phyloP scores from a whole-genome alignment of 2,329 filamentous ascomycete species.

The Hymenotorrendiella dingleyae region DNA sequence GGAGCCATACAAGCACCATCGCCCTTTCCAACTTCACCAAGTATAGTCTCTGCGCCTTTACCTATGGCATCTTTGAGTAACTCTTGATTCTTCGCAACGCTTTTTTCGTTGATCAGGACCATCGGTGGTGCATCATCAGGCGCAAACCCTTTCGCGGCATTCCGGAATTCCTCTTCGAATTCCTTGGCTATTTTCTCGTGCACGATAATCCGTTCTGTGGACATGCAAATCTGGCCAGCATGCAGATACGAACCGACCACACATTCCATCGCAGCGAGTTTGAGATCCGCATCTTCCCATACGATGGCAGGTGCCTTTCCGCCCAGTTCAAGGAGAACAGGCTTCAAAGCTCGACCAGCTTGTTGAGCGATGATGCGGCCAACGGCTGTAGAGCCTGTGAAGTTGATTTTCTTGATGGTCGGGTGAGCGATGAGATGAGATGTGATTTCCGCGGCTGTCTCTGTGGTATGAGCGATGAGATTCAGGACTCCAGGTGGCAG shows the following conservation, averaged over 20 bases:
- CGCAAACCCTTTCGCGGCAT: slow-evolving; percentile 37
- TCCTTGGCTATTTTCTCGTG: slow-evolving; percentile 41
- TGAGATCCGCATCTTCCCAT: slow-evolving; percentile 71
- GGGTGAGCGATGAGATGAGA: slow-evolving; percentile 61
- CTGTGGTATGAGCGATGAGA: slow-evolving; percentile 58
- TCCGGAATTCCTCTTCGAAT: slow-evolving; percentile 37
- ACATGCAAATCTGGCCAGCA: slow-evolving; percentile 80
- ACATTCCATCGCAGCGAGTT: slow-evolving; percentile 62
- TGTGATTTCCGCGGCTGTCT: slow-evolving; percentile 63
- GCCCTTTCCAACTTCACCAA: slow-evolving; percentile 32
- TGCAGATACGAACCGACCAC: slow-evolving; percentile 67
- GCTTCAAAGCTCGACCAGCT: slow-evolving; percentile 72
- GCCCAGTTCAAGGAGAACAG: slow-evolving; percentile 73
- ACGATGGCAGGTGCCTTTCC: slow-evolving; percentile 78
- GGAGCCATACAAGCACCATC: slow-evolving; percentile 48
- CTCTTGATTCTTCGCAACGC: slow-evolving; percentile 57
- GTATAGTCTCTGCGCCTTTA: slow-evolving; percentile 55
- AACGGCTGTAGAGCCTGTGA: slow-evolving; percentile 72
- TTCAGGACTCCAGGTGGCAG: slow-evolving; percentile 72
- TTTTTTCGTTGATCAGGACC: slow-evolving; percentile 63
- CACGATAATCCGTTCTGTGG: slow-evolving; percentile 66
- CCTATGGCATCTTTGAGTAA: slow-evolving; percentile 62
- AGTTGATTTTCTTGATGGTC: slow-evolving; percentile 73
- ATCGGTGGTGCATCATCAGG: slow-evolving; percentile 51
- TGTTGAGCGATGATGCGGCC: slow-evolving; percentile 66